These are phyloP conservation scores for Immersiporthe knoxdaviesiana DNA, from an alignment of 2,329 filamentous ascomycete species.

Conservation along the genomic window DNA sequence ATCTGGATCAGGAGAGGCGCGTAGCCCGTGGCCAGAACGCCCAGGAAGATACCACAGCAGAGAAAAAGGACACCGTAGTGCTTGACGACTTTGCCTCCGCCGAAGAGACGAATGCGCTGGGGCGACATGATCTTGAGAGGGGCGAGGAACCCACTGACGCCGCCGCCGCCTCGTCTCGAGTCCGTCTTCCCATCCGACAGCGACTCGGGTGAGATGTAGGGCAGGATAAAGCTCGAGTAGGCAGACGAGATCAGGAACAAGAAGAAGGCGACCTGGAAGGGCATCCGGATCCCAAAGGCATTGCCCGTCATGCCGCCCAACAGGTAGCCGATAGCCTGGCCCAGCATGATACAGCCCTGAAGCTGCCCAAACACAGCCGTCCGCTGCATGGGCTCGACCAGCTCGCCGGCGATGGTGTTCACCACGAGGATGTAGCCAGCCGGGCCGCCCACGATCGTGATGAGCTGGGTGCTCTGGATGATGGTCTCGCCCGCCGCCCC, in stretches of 20 bases:
- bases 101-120: conserved; percentile 52
- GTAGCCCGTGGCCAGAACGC: conserved; percentile 68
- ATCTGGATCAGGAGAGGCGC: conserved; percentile 63
- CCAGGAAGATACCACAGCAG: conserved; percentile 66
- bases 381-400: conserved; percentile 61
- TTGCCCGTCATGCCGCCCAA: conserved; percentile 68
- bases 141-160: conserved; percentile 59
- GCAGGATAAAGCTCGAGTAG: conserved; percentile 48
- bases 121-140: conserved; percentile 64
- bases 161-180: conserved; percentile 26
- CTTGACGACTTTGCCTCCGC: conserved; percentile 50
- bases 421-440: conserved; percentile 70
- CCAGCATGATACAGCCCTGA: conserved; percentile 69
- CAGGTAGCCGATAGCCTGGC: conserved; percentile 65
- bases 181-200: conserved; percentile 40
- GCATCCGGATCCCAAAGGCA: conserved; percentile 62
- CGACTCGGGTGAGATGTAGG: conserved; percentile 53
- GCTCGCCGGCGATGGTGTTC: conserved; percentile 70
- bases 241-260: conserved; percentile 54
- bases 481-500: conserved; percentile 67
- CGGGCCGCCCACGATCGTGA: conserved; percentile 70
- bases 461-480: conserved; percentile 68
- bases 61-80: conserved; percentile 65
- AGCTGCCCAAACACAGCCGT: conserved; percentile 69
- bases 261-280: conserved; percentile 66